Base-by-base conservation (phyloP, 331 rosid species). In the Malus hybrid region DNA sequence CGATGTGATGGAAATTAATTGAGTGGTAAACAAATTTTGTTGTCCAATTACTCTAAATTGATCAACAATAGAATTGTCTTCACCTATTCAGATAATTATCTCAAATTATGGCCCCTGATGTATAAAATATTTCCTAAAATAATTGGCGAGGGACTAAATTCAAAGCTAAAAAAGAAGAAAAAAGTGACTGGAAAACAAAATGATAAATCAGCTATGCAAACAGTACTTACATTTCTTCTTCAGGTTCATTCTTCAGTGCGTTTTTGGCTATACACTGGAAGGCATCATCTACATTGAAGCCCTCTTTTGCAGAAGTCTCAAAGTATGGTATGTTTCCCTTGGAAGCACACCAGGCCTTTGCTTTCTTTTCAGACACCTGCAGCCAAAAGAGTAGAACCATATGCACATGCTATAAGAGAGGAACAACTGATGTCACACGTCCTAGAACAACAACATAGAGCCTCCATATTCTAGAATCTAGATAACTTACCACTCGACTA, bases 241-340 rank as follows among this genome's bases (percentile, higher is more conserved):
- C 97, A 54, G 98, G 98, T 83, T 93, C 98, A 85, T 93, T 93
- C 90, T 91, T 93, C 76, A 93, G 96, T 62, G 98, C 97, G 54
- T 91, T 91, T 84, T 88, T 93, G 64, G 97, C 97, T 86, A 91
- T 91, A 80, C 98, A 91, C 86, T 91, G 89, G 78, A 91, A 93
- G 77, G 98, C 89, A 80, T 87, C 96, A 65, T 93, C 97, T 70
- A 93, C 97, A 65, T 93, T 93, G 56, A 93, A 89, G 70, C 98
- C 98, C 86, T 93, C 97, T 83, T 93, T 93, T 28, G 98, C 98
- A 73, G 98, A 93, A 34, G 98, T 93, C 88, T 93, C 98, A 55
- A 93, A 93, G 85, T 93, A 91, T 9, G 97, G 98, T 48, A 93
- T 93, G 79, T 93, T 91, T 81, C 98, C 98, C 87, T 93, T 93